A percentile compares a stretch with the other conserved stretches of the same genome.
Conservation (phyloP, 2,329 filamentous ascomycete genomes). For the Paecilomyces dactylethromorphus region DNA sequence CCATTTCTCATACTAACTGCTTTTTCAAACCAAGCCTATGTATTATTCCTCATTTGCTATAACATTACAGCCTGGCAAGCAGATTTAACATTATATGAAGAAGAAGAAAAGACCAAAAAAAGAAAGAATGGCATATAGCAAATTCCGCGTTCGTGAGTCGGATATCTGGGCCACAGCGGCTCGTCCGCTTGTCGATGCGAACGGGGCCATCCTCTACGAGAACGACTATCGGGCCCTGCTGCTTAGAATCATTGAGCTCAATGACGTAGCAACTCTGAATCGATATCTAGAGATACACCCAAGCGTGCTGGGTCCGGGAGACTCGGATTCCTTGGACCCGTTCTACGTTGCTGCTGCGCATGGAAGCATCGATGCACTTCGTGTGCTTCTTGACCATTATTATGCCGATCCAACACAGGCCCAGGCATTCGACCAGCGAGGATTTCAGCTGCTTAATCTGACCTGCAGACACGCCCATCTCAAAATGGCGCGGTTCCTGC, state of each 20-base stretch:
- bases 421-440: slow-evolving; percentile 2
- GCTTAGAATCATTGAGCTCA: background rate
- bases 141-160: background rate
- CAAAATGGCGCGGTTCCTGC: slow-evolving; percentile 8
- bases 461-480: slow-evolving; percentile 8
- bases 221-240: background rate
- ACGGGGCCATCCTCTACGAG: slow-evolving; percentile 2
- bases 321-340: slow-evolving; percentile 2
- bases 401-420: slow-evolving; percentile 2
- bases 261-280: slow-evolving; percentile 3
- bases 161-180: background rate
- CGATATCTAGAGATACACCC: background rate
- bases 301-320: background rate
- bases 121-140: background rate
- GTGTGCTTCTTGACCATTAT: slow-evolving; percentile 10
- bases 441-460: slow-evolving; percentile 7
- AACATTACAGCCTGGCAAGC: no score
- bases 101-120: background rate
- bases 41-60: no score
- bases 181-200: background rate
- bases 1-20: no score
- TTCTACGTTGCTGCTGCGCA: slow-evolving; percentile 10
- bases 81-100: no score
- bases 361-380: slow-evolving; percentile 10
- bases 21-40: no score